Evolutionary conservation across 2,329 filamentous ascomycete species (phyloP).

Genomic region (Blastomyces percursus): DNA sequence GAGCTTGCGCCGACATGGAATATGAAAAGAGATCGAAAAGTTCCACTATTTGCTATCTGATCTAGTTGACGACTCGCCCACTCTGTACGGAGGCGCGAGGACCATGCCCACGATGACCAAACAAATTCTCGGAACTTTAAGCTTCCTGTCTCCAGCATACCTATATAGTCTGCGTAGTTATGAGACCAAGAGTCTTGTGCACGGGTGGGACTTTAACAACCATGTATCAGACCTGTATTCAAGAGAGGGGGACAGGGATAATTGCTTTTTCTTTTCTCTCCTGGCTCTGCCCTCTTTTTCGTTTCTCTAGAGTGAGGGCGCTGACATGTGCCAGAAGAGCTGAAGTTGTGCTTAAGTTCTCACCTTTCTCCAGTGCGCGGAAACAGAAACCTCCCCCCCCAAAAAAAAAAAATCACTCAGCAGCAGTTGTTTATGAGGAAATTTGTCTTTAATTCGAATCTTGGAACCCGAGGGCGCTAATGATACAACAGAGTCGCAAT

Average conservation of each 20-base stretch:
- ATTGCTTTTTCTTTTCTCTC: background rate
- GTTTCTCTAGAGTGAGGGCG: background rate
- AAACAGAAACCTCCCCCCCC: background rate
- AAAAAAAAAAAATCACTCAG: background rate
- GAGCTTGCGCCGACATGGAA: background rate
- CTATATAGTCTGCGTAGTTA: background rate
- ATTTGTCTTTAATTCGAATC: background rate
- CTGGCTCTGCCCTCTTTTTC: background rate
- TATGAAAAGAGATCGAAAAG: background rate
- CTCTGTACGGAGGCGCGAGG: background rate
- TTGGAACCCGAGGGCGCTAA: background rate
- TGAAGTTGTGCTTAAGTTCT: background rate
- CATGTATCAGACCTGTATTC: constrained; percentile 2
- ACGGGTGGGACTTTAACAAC: background rate
- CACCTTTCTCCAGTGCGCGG: background rate
- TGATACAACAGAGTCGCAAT: background rate
- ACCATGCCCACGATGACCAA: no score
- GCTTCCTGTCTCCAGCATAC: background rate
- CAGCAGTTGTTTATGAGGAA: background rate
- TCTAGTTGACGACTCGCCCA: background rate
- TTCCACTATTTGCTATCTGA: background rate
- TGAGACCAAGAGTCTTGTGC: background rate
- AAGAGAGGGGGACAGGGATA: background rate
- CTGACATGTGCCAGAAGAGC: background rate
- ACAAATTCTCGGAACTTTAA: background rate